Base-by-base conservation (phyloP, 306 rosid species). In the Corylus heterophylla region DNA sequence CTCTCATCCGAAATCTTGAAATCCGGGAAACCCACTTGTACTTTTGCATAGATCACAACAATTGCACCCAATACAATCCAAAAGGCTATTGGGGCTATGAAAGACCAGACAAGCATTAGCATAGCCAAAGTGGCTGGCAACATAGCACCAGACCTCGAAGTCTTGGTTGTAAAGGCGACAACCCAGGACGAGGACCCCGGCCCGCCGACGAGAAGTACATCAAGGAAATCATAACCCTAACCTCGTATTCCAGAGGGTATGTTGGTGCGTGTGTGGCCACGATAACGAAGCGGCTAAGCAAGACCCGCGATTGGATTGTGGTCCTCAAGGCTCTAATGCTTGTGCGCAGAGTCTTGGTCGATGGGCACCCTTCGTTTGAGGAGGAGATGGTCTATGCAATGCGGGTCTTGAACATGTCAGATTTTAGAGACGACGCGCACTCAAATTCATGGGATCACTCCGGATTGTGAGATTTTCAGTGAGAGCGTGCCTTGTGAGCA, bases 51-150 rank as follows among this genome's bases (percentile, higher is more conserved):
- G 25, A 22, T 22, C 25, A 22, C 25, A 22, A 22, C 25, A 22
- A 22, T 22, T 22, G 25, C 25, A 22, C 25, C 25, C 25, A 22
- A 22, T 22, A 22, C 25, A 0, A 22, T 22, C 25, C 25, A 22
- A 22, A 22, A 22, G 25, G 98, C 97, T 13, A 90, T 94, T 61
- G 97, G 97, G 0, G 97, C 89, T 0, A 91, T 94, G 76, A 94
- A 94, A 83, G 98, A 94, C 71, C 97, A 94, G 70, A 90, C 98
- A 3, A 92, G 97, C 84, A 94, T 94, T 55, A 86, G 96, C 88
- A 85, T 94, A 54, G 98, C 98, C 4, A 94, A 94, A 63, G 93
- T 94, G 0, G 25, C 0, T 22, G 25, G 25, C 25, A 22, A 22
- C 25, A 22, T 22, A 22, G 25, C 25, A 22, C 25, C 97, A 18